Percentiles rank a stretch among this genome's conserved stretches.
Evolutionary conservation across 345 rosid genomes (phyloP).

Genomic region (Lumnitzera racemosa): DNA sequence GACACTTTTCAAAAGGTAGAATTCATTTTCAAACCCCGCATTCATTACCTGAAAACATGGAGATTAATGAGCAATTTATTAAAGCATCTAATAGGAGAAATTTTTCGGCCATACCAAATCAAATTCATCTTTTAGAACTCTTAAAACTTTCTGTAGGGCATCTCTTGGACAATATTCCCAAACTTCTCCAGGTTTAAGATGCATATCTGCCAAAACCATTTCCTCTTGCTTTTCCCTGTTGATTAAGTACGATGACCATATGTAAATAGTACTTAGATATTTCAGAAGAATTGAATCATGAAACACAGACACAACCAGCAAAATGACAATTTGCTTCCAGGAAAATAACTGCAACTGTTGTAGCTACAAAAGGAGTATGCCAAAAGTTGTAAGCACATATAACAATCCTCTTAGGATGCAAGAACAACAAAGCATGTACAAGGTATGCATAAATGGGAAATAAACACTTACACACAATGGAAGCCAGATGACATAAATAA

Average conservation of each 20-base stretch:
- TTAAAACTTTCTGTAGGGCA: constrained; percentile 58
- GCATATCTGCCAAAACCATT: constrained; percentile 96
- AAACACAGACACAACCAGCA: background rate
- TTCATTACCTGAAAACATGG: constrained; percentile 53
- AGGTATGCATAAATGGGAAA: no score
- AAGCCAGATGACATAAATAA: no score
- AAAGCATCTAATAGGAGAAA: background rate
- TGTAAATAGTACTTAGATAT: background rate
- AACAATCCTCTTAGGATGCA: no score
- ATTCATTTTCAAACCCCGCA: constrained; percentile 98
- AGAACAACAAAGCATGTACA: no score
- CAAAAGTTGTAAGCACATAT: no score
- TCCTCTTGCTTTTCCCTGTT: constrained; percentile 66
- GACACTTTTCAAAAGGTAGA: constrained; percentile 64
- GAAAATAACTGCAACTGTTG: no score
- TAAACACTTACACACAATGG: no score
- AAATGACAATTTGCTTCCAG: background rate
- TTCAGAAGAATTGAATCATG: background rate
- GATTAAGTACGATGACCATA: constrained; percentile 1
- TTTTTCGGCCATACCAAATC: constrained; percentile 42
- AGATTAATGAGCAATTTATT: constrained; percentile 8
- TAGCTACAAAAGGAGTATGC: no score
- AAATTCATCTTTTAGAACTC: constrained; percentile 74
- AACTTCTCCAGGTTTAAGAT: constrained; percentile 64
- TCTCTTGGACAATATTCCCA: constrained; percentile 99